A percentile compares a stretch with the other conserved stretches of the same genome.
Evolutionary conservation across 805 yeast species (phyloP).

Genomic region (Pichia eremophila): DNA sequence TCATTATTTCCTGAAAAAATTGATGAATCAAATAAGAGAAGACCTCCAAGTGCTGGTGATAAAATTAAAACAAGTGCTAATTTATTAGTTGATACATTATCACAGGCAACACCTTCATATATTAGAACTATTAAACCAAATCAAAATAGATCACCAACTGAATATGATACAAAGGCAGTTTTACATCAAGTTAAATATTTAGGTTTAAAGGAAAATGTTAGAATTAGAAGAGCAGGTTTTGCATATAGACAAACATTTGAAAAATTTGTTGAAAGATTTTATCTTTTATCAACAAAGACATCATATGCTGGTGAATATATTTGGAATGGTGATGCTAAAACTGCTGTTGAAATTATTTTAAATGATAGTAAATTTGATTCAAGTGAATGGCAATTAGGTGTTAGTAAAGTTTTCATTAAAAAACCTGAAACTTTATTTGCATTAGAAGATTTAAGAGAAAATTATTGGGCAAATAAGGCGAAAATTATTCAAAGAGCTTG

Average conservation of each 20-base stretch:
- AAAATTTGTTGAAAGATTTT: slow-evolving; percentile 90
- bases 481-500: slow-evolving; percentile 96
- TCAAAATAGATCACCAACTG: slow-evolving; percentile 82
- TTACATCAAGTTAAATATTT: slow-evolving; percentile 92
- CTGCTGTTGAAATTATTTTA: slow-evolving; percentile 44
- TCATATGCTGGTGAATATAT: slow-evolving; percentile 80
- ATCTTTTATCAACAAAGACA: slow-evolving; percentile 74
- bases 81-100: slow-evolving; percentile 76
- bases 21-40: slow-evolving; percentile 55
- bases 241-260: slow-evolving; percentile 96
- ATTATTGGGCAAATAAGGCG: slow-evolving; percentile 97
- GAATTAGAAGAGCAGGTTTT: slow-evolving; percentile 97
- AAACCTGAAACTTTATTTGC: slow-evolving; percentile 96
- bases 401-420: slow-evolving; percentile 85
- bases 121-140: slow-evolving; percentile 97
- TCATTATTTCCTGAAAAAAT: slow-evolving; percentile 56
- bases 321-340: slow-evolving; percentile 45
- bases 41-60: slow-evolving; percentile 95
- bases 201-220: slow-evolving; percentile 92
- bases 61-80: slow-evolving; percentile 90
- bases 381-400: slow-evolving; percentile 84
- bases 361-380: slow-evolving; percentile 57
- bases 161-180: slow-evolving; percentile 82
- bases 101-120: slow-evolving; percentile 89
- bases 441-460: slow-evolving; percentile 90